A percentile compares a stretch with the other conserved stretches of the same genome.
Evolutionary conservation across 345 rosid species (phyloP).

Genomic region (Lenwebbia sp.): DNA sequence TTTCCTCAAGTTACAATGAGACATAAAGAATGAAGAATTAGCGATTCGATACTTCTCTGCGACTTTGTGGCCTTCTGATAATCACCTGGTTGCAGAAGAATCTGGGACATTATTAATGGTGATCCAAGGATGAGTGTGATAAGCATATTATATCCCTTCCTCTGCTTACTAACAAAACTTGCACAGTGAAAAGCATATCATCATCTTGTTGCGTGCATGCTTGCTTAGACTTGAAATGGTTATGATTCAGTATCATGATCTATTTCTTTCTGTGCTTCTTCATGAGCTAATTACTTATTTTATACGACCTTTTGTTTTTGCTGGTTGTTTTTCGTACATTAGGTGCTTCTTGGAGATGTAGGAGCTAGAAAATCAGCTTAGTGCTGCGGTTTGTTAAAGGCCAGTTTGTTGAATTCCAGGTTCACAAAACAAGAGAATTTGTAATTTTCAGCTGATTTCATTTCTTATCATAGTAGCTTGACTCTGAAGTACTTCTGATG

Average conservation of each 20-base stretch:
- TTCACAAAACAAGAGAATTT: neutral
- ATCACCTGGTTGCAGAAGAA: neutral
- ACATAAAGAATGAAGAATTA: too few relatives aligned
- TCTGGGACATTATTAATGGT: neutral
- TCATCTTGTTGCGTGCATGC: neutral
- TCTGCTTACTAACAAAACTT: neutral
- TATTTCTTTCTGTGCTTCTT: neutral
- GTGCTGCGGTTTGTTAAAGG: slow-evolving; percentile 81
- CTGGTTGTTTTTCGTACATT: slow-evolving; percentile 11
- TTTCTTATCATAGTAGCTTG: neutral
- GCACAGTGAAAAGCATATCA: neutral
- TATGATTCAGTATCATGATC: neutral
- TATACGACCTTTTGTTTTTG: neutral
- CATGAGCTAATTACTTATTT: neutral
- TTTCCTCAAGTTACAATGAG: too few relatives aligned
- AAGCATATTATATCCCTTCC: neutral
- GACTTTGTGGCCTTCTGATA: neutral
- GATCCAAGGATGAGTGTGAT: neutral
- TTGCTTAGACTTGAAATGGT: neutral
- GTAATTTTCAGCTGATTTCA: neutral
- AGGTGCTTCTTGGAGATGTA: slow-evolving; percentile 94
- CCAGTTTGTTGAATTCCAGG: slow-evolving; percentile 91
- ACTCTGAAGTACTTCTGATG: neutral
- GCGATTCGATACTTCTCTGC: neutral
- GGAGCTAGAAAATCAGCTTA: slow-evolving; percentile 96